Evolutionary conservation across 768 basidiomycete species (phyloP), one percentile per base, ranked within the genome.

Genomic region (Russula earlei): DNA sequence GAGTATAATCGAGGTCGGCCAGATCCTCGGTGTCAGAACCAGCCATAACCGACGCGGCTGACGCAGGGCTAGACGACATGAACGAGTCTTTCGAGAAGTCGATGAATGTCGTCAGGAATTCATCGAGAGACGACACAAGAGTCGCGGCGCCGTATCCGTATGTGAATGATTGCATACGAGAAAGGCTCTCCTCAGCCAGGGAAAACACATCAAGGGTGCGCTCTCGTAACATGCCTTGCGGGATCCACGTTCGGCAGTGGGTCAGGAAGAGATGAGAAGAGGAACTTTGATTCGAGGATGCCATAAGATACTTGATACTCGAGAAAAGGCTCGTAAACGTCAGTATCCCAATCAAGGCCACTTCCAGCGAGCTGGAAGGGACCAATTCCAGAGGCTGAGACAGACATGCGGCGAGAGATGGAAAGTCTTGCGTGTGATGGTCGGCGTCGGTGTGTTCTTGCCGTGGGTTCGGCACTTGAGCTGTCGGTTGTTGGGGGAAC

Each of bases 281-380:
- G 71, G 49, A 82, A 76, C 7, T 82, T 79, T 34, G 78, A 76
- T 69, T 99, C 96, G 33, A 96, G 74, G 1, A 76, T 71, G 0
- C 80, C 79, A 68, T 97, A 97, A 53, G 94, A 87, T 17, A 81
- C 74, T 63, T 98, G 95, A 59, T 86, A 85, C 63, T 94, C 89
- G 24, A 95, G 76, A 72, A 97, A 98, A 2, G 95, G 91, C 66
- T 94, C 92, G 67, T 93, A 96, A 15, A 99, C 73, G 49, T 87
- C 84, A 53, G 84, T 85, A 64, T 97, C 92, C 96, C 96, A 98
- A 55, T 85, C 83, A 62, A 62, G 53, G 6, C 53, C 55, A 15
- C 49, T 54, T 40, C 59, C 52, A 54, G 54, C 31, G 24, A 49
- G 52, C 40, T 40, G 49, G n/a, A 50, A 42, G 14, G 38, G 22